Conservation (phyloP, 2,329 filamentous ascomycete species). For the Chrysoporthe cubensis region DNA sequence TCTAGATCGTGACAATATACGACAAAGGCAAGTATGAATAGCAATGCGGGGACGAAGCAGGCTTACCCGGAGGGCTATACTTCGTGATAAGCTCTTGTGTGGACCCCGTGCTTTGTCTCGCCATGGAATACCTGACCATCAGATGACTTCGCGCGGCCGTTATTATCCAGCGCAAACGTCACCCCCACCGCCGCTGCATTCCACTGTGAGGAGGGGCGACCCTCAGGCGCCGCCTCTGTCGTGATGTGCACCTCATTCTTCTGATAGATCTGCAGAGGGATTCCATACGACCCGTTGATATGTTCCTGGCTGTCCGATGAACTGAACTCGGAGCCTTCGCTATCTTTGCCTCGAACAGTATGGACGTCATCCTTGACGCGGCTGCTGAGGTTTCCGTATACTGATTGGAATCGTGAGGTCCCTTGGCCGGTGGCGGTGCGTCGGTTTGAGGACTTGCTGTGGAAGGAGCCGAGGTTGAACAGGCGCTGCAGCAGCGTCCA, state of each 20-base stretch:
- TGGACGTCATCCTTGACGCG: neutral
- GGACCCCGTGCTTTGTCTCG: constrained; percentile 2
- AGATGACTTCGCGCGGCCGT: neutral
- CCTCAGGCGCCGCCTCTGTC: neutral
- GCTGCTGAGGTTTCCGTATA: constrained; percentile 12
- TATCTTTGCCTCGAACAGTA: neutral
- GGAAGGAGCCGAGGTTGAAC: constrained; percentile 42
- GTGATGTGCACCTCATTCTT: constrained; percentile 27
- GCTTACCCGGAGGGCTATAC: neutral
- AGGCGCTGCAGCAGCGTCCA: constrained; percentile 47
- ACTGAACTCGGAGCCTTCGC: neutral
- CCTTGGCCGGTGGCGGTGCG: constrained; percentile 18
- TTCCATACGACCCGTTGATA: constrained; percentile 38
- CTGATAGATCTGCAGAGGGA: constrained; percentile 33
- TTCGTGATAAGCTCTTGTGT: constrained; percentile 5
- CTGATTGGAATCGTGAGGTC: constrained; percentile 4
- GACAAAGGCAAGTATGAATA: too few relatives aligned
- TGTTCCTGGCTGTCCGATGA: constrained; percentile 43
- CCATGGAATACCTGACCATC: neutral
- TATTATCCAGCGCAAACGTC: neutral
- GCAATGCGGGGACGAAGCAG: too few relatives aligned
- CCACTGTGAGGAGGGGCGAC: neutral
- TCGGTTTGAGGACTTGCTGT: constrained; percentile 37
- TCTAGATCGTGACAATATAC: too few relatives aligned
- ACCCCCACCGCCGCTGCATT: constrained; percentile 3